Conservation (phyloP, 139 green algal genomes). For the Chlamydomonas applanata region DNA sequence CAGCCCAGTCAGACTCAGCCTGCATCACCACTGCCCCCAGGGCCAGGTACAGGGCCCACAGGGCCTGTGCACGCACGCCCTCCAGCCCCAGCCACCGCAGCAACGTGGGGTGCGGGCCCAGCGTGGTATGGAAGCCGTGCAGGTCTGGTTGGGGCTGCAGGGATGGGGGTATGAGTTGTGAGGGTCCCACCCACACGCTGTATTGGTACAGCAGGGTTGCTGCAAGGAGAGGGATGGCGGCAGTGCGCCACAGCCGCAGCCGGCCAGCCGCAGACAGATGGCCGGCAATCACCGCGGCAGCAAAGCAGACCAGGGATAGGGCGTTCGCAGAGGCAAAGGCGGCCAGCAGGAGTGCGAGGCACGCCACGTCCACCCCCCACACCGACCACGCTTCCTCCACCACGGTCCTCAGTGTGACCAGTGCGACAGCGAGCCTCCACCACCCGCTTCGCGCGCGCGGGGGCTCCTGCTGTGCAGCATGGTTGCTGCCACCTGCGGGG, state of each 20-base stretch:
- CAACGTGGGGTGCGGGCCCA: neutral
- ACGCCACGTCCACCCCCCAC: conserved; percentile 50
- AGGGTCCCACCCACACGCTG: conserved; percentile 40
- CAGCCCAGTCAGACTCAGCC: conserved; percentile 12
- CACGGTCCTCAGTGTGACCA: too few species aligned
- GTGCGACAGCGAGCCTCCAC: too few species aligned
- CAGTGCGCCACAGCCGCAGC: conserved; percentile 20
- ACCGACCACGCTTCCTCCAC: neutral
- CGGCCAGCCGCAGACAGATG: neutral
- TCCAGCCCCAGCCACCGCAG: conserved; percentile 51
- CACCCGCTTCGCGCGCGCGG: too few species aligned
- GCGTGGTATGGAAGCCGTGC: neutral
- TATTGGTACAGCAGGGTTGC: conserved; percentile 49
- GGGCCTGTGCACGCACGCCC: conserved; percentile 15
- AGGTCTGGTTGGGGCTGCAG: neutral
- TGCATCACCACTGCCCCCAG: conserved; percentile 39
- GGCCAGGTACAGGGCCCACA: conserved; percentile 53
- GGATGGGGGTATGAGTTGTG: conserved; percentile 7
- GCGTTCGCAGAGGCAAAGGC: conserved; percentile 52
- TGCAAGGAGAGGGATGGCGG: conserved; percentile 43
- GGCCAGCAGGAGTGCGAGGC: conserved; percentile 54
- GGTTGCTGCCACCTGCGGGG: too few species aligned
- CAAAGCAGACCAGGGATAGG: conserved; percentile 42
- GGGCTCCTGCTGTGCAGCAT: too few species aligned
- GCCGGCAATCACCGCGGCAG: conserved; percentile 27